Conservation (phyloP, 805 yeast species). For the Ogataea zsoltii region DNA sequence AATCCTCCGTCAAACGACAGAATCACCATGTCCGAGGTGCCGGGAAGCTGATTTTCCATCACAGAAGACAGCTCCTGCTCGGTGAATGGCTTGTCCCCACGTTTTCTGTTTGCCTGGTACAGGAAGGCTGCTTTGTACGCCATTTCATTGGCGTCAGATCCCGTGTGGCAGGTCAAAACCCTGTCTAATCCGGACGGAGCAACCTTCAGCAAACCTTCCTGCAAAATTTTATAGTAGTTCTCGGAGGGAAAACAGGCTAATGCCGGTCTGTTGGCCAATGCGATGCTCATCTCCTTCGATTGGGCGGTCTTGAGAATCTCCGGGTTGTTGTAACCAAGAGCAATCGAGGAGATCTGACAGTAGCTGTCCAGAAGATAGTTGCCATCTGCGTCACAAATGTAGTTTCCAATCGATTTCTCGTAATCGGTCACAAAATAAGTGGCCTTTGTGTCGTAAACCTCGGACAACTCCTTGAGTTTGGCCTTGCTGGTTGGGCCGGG, state of each 20-base stretch:
- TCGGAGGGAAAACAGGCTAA: conserved; percentile 62
- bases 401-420: conserved; percentile 62
- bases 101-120: conserved; percentile 51
- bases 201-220: conserved; percentile 52
- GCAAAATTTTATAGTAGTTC: conserved; percentile 51
- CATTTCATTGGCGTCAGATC: conserved; percentile 70
- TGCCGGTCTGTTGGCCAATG: conserved; percentile 69
- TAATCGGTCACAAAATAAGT: conserved; percentile 67
- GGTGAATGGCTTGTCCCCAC: conserved; percentile 49
- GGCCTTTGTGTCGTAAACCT: conserved; percentile 61
- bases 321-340: conserved; percentile 71
- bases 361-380: conserved; percentile 61
- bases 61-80: conserved; percentile 47
- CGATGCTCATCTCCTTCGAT: conserved; percentile 61
- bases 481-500: conserved; percentile 50
- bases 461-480: conserved; percentile 39
- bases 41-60: conserved; percentile 53
- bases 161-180: conserved; percentile 67
- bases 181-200: conserved; percentile 63
- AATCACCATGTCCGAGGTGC: conserved; percentile 53
- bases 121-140: conserved; percentile 73
- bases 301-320: conserved; percentile 58
- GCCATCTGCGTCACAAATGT: conserved; percentile 66
- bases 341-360: conserved; percentile 73
- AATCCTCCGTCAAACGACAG: conserved; percentile 55